Conservation (phyloP, 495 filamentous ascomycete species). For the Penicillium coffeae region DNA sequence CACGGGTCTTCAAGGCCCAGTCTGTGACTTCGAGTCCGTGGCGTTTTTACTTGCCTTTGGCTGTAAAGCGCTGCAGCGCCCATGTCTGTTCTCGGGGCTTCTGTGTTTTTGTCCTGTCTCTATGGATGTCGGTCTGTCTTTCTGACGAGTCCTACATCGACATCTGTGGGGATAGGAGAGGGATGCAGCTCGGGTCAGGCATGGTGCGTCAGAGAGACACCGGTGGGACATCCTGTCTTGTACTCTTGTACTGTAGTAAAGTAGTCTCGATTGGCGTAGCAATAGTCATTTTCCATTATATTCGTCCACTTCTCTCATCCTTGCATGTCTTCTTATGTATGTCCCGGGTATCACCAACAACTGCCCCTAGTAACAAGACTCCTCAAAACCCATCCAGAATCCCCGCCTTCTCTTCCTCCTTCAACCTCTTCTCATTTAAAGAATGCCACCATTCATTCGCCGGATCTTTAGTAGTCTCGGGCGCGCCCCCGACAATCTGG, state of each 20-base stretch:
- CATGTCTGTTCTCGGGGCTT: constrained; percentile 8
- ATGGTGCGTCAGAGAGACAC: constrained; percentile 12
- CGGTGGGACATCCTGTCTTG: constrained; percentile 20
- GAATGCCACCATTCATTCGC: constrained; percentile 64
- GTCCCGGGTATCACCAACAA: no score
- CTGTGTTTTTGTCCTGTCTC: constrained; percentile 5
- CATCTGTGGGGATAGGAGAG: constrained; percentile 7
- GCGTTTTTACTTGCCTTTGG: constrained; percentile 7
- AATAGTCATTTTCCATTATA: no score
- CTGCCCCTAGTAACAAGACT: background rate
- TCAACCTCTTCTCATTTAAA: constrained; percentile 49
- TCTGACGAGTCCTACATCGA: constrained; percentile 22
- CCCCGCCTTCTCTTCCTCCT: constrained; percentile 42
- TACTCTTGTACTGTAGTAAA: background rate
- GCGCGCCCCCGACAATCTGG: constrained; percentile 3
- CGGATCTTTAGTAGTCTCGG: constrained; percentile 12
- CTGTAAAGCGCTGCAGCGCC: constrained; percentile 6
- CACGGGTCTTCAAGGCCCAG: background rate
- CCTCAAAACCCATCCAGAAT: constrained; percentile 19
- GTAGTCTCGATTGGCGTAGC: background rate
- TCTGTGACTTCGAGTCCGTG: background rate
- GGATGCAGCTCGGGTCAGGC: constrained; percentile 8
- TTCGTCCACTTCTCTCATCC: background rate
- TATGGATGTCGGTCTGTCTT: constrained; percentile 22
- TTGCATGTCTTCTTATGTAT: background rate